Base-by-base conservation (phyloP, 495 filamentous ascomycete genomes). In the Aspergillus wentii region DNA sequence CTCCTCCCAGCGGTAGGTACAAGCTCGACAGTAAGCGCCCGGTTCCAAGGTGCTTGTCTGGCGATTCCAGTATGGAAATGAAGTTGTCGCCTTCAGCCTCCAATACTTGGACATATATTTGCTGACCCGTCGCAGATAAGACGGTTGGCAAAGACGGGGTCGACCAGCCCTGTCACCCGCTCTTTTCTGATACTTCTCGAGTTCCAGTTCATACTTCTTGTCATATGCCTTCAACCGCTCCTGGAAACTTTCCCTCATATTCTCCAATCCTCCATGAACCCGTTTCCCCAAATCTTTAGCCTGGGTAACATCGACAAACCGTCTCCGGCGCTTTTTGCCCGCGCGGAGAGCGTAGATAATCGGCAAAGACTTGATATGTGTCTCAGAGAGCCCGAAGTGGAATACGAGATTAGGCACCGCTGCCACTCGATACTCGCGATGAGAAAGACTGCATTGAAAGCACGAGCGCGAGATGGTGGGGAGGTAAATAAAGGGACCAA, bases 1-100 rank as follows among this genome's bases (percentile, higher is more conserved):
- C 23, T n/a, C n/a, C n/a, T n/a, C n/a, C n/a, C 23, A 46, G 27
- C 39, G 23, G 26, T 48, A 39, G 21, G 38, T 48, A 22, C 38
- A 48, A 15, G 44, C 38, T 8, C 39, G 38, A 16, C 43, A 46
- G 28, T 40, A 46, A 6, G 20, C 17, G 7, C 38, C 43, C 9
- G 38, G 38, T 33, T 46, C 43, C 23, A 38, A 10, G 3, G 15
- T 41, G 9, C 8, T 32, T n/a, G 32, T 46, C 8, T 41, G 8
- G 32, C 33, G 25, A 33, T 46, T 28, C 32, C 38, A 36, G 38
- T 46, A 41, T 14, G 43, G 44, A 15, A 42, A 41, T 16, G 38
- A 16, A 26, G 30, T 32, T 17, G 42, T 34, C 21, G 30, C 42
- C 15, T 18, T 16, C 19, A 39, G 1, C 9, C 42, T 10, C 35